Conservation (phyloP, 805 yeast genomes). For the Metschnikowia similis region DNA sequence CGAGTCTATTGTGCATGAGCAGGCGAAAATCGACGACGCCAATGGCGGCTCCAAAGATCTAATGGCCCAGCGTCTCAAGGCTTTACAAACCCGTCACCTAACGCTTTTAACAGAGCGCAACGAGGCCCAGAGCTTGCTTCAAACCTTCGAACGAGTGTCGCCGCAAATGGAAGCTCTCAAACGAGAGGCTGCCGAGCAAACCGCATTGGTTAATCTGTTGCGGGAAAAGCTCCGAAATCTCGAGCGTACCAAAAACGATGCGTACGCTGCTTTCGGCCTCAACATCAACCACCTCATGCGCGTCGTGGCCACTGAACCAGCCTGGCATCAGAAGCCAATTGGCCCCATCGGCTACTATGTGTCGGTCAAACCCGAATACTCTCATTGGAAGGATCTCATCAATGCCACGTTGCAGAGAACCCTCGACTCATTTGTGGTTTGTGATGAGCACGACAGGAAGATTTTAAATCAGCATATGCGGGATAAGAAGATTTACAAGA, state of each 20-base stretch:
- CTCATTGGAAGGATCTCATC: conserved; percentile 56
- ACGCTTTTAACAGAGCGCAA: conserved; percentile 7
- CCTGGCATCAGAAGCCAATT: conserved; percentile 49
- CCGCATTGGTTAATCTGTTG: conserved; percentile 1
- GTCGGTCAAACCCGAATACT: conserved; percentile 49
- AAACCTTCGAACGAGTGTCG: conserved; percentile 1
- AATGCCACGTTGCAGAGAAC: conserved; percentile 51
- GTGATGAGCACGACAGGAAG: conserved; percentile 54
- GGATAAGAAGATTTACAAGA: conserved; percentile 26
- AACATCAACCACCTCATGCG: conserved; percentile 39
- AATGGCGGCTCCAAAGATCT: conserved; percentile 43
- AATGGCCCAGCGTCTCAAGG: conserved; percentile 18
- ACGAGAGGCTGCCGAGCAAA: conserved; percentile 10
- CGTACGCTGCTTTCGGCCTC: conserved; percentile 50
- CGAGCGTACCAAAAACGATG: conserved; percentile 20
- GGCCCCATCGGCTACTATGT: conserved; percentile 78
- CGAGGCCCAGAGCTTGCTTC: conserved; percentile 7
- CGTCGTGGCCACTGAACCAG: conserved; percentile 26
- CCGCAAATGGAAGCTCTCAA: conserved; percentile 11
- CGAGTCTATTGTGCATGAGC: conserved; percentile 29
- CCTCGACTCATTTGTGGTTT: conserved; percentile 64
- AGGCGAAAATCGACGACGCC: conserved; percentile 33
- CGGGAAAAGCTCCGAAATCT: conserved; percentile 7
- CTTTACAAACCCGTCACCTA: conserved; percentile 9
- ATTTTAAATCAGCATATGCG: conserved; percentile 31